Evolutionary conservation across 1,284 basidiomycete genomes (phyloP), one percentile per base, ranked within the genome.

Genomic region (Boletus sp.): DNA sequence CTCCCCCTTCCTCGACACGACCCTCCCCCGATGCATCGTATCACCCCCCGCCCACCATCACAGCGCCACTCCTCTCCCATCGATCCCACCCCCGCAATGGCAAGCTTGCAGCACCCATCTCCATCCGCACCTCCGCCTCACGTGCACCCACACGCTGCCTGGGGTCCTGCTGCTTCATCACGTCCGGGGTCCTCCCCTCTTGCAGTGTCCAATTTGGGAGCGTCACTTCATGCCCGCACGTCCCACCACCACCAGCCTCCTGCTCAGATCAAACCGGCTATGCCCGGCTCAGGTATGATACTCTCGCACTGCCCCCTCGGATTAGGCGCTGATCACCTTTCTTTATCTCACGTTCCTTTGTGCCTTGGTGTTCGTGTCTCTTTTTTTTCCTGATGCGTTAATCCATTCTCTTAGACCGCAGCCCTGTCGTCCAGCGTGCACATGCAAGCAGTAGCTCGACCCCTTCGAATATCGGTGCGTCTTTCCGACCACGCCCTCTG

Each of bases 101-200:
- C 64, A 7, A 66, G 64, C 35, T 30, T 64, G 2, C 62, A 64
- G 12, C 61, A 66, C 40, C 61, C 61, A 25, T 58, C 63, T 23
- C 57, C 60, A 19, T 55, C 61, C 30, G 55, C 44, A 16, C 58
- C 61, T 34, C 50, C 58, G 3, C 58, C 60, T 60, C 60, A 62
- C 62, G 60, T 61, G 60, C 62, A 56, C 45, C 39, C 62, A 34
- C 64, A 53, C 50, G 14, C 64, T 53, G 6, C 62, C 60, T 64
- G 62, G 62, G 62, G 62, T 68, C 62, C 53, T 4, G 22, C 38
- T n/a, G 44, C 47, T 2, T 29, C 53, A 13, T 46, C 55, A 44
- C 64, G 64, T 47, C 61, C 64, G 61, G 62, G 62, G 62, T 64
- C 62, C 65, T 64, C 61, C 29, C 50, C 63, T 33, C 61, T 64